Evolutionary conservation across 73 alveolate species (phyloP), one percentile per base, ranked within the genome.

Genomic region (Stentor roeselii): DNA sequence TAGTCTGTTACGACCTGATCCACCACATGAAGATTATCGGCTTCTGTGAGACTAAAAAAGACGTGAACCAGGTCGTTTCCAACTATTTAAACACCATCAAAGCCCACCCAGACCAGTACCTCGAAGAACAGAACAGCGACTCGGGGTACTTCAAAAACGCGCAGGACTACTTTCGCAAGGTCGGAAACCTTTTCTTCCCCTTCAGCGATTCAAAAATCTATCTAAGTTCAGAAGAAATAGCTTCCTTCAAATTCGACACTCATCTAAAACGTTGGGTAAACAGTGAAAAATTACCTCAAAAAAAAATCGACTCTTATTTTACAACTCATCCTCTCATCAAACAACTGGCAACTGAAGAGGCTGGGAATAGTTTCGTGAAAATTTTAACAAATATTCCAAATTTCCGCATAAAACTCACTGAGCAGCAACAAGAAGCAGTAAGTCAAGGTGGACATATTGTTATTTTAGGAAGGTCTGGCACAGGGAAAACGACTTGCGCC

Each of bases 401-500:
- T 67, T 67, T 67, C 37, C 21, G 37, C 27, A 67, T 67, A 0
- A 67, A 32, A 2, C 80, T 67, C 0, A 83, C 80, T 27, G 58
- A 88, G 77, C 75, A 76, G 60, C 86, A 90, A 59, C 39, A 59
- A 31, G 75, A 59, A 38, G 88, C 84, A n/a, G 87, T 88, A 14
- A 21, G 86, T 3, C 59, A 89, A 14, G 78, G 59, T 36, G 58
- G 78, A 50, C 61, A 89, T 60, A 27, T 88, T 30, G 74, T 92
- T 0, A 61, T 85, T 32, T 59, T 92, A 2, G 97, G 97, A n/a
- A 58, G 97, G 39, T 86, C 94, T 6, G 97, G 97, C 15, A 92
- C 97, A 3, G 97, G 97, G 3, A 92, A 92, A 74, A 92, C 97
- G 14, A 92, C 97, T 39, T 75, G 92, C 15, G 85, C 97, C 15